Evolutionary conservation across 352 stramenopile genomes (phyloP).

Genomic region (Globisporangium cystogenes): DNA sequence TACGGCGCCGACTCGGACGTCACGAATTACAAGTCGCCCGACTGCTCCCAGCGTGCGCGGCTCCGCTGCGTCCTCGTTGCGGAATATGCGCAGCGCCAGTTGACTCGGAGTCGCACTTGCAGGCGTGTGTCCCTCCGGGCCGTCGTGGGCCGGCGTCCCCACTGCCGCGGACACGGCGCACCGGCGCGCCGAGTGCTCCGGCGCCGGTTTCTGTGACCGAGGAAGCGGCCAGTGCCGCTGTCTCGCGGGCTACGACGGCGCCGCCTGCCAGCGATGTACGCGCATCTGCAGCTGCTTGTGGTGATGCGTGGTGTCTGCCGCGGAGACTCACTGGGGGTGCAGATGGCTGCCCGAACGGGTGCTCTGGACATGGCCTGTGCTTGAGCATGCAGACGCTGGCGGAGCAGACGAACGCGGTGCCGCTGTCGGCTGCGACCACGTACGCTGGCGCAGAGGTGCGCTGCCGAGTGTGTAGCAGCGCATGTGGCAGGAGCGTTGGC

Average conservation of each 20-base stretch:
- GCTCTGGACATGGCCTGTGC: slow-evolving; percentile 69
- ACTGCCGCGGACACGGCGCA: slow-evolving; percentile 34
- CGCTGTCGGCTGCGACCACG: slow-evolving; percentile 43
- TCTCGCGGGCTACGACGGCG: slow-evolving; percentile 59
- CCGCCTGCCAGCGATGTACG: slow-evolving; percentile 63
- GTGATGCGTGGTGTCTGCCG: background rate
- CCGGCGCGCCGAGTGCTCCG: slow-evolving; percentile 48
- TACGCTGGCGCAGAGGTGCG: slow-evolving; percentile 48
- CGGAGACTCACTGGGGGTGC: background rate
- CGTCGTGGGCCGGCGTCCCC: slow-evolving; percentile 58
- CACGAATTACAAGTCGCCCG: slow-evolving; percentile 62
- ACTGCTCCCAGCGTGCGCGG: slow-evolving; percentile 73
- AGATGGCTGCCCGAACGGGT: slow-evolving; percentile 47
- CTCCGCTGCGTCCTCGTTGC: background rate
- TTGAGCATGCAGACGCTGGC: slow-evolving; percentile 65
- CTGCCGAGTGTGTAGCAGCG: too few species aligned
- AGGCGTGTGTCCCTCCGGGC: slow-evolving; percentile 64
- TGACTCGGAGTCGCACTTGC: background rate
- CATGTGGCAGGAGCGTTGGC: too few species aligned
- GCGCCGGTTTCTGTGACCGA: slow-evolving; percentile 56
- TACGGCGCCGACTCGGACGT: slow-evolving; percentile 83
- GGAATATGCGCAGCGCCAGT: background rate
- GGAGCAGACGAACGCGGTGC: slow-evolving; percentile 33
- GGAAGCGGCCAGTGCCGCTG: slow-evolving; percentile 54
- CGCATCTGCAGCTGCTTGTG: background rate